A percentile compares a stretch with the other conserved stretches of the same genome.
phyloP scores from a whole-genome alignment of 257 asterid genomes.

The Solanum bulbocastanum region DNA sequence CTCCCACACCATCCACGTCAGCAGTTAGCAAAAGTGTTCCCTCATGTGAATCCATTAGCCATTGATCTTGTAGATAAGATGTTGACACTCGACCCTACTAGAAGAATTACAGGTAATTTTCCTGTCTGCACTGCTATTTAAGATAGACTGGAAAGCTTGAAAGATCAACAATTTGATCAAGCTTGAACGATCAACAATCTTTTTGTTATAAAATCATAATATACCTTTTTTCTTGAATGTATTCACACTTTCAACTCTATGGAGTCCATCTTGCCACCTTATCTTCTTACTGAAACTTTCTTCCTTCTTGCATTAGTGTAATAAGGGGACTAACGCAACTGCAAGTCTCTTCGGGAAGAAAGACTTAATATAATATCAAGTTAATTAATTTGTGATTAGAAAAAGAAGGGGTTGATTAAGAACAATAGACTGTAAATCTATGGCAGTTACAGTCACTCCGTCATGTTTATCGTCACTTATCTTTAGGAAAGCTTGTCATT shows the following conservation, averaged over 20 bases:
- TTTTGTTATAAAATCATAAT: too few species aligned
- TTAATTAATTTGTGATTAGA: too few species aligned
- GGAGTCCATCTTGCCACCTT: background rate
- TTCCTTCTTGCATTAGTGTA: too few species aligned
- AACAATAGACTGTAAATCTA: too few species aligned
- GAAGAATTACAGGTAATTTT: conserved; percentile 73
- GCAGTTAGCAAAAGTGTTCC: conserved; percentile 54
- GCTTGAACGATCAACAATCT: background rate
- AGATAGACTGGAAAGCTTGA: background rate
- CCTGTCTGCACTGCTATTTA: background rate
- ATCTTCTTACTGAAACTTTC: background rate
- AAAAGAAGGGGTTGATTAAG: too few species aligned
- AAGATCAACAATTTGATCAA: background rate
- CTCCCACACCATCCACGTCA: conserved; percentile 77
- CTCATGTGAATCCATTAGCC: conserved; percentile 79
- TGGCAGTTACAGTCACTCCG: too few species aligned
- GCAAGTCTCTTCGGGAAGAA: too few species aligned
- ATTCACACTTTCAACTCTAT: background rate
- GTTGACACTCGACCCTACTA: conserved; percentile 72
- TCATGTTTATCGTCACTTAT: too few species aligned
- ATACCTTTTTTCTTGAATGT: background rate
- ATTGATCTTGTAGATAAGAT: conserved; percentile 84
- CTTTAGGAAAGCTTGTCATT: too few species aligned
- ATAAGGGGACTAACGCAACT: too few species aligned
- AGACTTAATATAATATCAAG: too few species aligned